These are phyloP conservation scores for Thalassiosira tumida DNA, from an alignment of 352 stramenopile species.

Conservation along the genomic window DNA sequence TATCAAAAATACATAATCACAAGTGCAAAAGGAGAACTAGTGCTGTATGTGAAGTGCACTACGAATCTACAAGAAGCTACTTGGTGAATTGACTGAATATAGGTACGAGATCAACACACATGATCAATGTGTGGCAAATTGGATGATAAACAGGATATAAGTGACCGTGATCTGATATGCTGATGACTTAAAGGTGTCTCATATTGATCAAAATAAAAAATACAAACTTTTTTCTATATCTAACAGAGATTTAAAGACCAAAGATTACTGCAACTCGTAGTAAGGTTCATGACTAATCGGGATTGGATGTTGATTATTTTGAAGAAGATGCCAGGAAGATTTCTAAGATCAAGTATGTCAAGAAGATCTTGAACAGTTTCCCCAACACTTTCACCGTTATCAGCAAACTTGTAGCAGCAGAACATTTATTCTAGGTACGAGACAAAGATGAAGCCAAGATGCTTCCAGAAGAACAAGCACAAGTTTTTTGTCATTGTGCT, in stretches of 20 bases:
- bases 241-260: background rate
- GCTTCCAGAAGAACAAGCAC: background rate
- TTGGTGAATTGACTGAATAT: background rate
- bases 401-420: background rate
- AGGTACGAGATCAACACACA: conserved; percentile 22
- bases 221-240: background rate
- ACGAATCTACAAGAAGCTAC: conserved; percentile 68
- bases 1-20: conserved; percentile 22
- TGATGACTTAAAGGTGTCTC: conserved; percentile 81
- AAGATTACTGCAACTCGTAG: conserved; percentile 6
- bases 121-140: conserved; percentile 42
- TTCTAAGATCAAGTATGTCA: conserved; percentile 48
- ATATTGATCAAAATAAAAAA: conserved; percentile 4
- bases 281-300: conserved; percentile 56
- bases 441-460: background rate
- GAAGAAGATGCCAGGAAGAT: conserved; percentile 36
- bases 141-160: conserved; percentile 5
- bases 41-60: conserved; percentile 43
- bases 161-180: conserved; percentile 38
- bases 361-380: background rate
- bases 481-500: background rate
- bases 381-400: background rate
- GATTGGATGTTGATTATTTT: conserved; percentile 44
- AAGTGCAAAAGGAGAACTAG: background rate
- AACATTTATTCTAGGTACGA: conserved; percentile 18